Evolutionary conservation across 768 basidiomycete species (phyloP), one percentile per base, ranked within the genome.

Genomic region (Xerocomellus chrysenteron): DNA sequence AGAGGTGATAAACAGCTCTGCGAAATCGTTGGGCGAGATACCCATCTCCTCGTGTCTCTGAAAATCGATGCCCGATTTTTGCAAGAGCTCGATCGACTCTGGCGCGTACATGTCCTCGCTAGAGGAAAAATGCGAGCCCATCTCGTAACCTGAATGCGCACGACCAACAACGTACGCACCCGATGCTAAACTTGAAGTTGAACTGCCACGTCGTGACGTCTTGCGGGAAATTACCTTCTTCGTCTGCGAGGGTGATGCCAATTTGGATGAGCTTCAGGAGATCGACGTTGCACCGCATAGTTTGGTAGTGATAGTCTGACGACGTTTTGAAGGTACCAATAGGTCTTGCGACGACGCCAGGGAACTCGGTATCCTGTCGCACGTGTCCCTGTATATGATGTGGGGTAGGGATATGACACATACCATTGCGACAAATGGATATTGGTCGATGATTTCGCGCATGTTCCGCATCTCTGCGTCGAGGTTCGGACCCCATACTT

Each of bases 241-340:
- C 94, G 72, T 98, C 94, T 40, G 92, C 88, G 30, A 99, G 78
- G 7, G 97, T 97, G 61, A 99, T 82, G 6, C 97, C 97, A 58
- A 98, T 86, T 76, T 99, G 97, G 49, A 99, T 98, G 75, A 98
- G 91, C 77, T 93, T 94, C 63, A 99, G 82, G 47, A 98, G 79
- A 80, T 99, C 97, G 66, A 98, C 97, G 74, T 99, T 99, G 77
- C 95, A 97, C 58, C 97, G 88, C 90, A 99, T 96, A 2, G 97
- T 99, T 74, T 99, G 97, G 74, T 98, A 99, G 74, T 98, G 96
- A 69, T 98, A 98, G 75, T 99, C 97, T 21, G 94, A 94, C 12
- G 94, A 93, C 0, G 94, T 95, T 73, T 93, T 94, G 80, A 98
- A 98, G 35, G 86, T 80, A 6, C 97, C 97, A 66, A 99, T 96